Conservation (phyloP, 2,329 filamentous ascomycete genomes). For the Mycocentrospora acerina region DNA sequence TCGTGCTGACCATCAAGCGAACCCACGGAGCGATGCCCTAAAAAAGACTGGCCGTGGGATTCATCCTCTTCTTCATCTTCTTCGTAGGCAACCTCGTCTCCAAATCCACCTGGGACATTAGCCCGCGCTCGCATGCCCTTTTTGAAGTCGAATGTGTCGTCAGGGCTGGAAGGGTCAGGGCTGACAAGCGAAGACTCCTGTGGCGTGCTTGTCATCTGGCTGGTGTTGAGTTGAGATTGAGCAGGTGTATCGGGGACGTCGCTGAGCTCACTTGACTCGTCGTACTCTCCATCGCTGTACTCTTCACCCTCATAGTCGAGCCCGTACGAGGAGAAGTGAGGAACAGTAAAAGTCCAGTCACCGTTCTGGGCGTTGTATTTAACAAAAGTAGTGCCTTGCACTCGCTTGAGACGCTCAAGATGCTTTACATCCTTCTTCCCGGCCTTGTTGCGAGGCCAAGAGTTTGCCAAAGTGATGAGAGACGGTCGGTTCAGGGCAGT, state of each 20-base stretch:
- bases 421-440: slow-evolving; percentile 77
- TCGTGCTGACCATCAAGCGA: slow-evolving; percentile 63
- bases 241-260: slow-evolving; percentile 49
- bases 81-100: slow-evolving; percentile 59
- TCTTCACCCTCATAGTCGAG: slow-evolving; percentile 70
- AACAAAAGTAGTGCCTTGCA: slow-evolving; percentile 78
- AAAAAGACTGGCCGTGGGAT: slow-evolving; percentile 70
- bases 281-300: slow-evolving; percentile 62
- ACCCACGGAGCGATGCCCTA: slow-evolving; percentile 88
- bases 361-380: slow-evolving; percentile 78
- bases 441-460: slow-evolving; percentile 78
- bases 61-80: slow-evolving; percentile 58
- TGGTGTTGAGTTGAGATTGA: slow-evolving; percentile 28
- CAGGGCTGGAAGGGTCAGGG: slow-evolving; percentile 46
- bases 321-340: slow-evolving; percentile 95
- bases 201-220: slow-evolving; percentile 37
- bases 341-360: slow-evolving; percentile 88
- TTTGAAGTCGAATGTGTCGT: slow-evolving; percentile 60
- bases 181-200: slow-evolving; percentile 42
- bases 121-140: slow-evolving; percentile 49
- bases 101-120: slow-evolving; percentile 80
- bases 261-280: slow-evolving; percentile 41
- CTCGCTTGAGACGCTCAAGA: slow-evolving; percentile 74
- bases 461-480: slow-evolving; percentile 84
- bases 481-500: slow-evolving; percentile 92